These are phyloP conservation scores for Emergomyces pasteurianus DNA, from an alignment of 2,329 filamentous ascomycete genomes.

Conservation along the genomic window DNA sequence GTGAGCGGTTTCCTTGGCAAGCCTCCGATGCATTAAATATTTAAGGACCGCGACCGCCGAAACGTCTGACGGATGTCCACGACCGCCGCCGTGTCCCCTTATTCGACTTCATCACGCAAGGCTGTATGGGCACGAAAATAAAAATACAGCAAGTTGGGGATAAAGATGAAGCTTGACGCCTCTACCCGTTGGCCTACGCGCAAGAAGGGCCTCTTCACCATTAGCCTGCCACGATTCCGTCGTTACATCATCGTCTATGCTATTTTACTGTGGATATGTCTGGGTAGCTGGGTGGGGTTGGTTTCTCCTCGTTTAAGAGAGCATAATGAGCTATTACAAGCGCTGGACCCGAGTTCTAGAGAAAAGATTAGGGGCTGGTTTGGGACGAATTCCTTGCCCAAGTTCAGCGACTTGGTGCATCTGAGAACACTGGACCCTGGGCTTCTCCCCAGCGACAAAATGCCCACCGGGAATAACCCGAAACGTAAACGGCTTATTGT, in stretches of 20 bases:
- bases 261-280: constrained; percentile 21
- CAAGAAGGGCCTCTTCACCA: constrained; percentile 16
- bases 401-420: constrained; percentile 39
- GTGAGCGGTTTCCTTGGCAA: constrained; percentile 17
- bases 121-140: constrained; percentile 16
- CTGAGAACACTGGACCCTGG: constrained; percentile 38
- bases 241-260: constrained; percentile 28
- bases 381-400: constrained; percentile 36
- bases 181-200: constrained; percentile 13
- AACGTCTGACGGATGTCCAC: not conserved
- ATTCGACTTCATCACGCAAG: constrained; percentile 29
- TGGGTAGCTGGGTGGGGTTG: constrained; percentile 23
- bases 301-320: constrained; percentile 23
- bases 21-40: too few species aligned
- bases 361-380: constrained; percentile 27
- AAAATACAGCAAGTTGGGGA: not conserved
- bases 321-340: constrained; percentile 17
- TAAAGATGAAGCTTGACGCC: constrained; percentile 15
- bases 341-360: constrained; percentile 21
- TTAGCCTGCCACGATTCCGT: constrained; percentile 31
- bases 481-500: constrained; percentile 55
- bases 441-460: constrained; percentile 32
- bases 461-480: constrained; percentile 15
- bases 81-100: constrained; percentile 19
- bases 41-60: too few species aligned